phyloP scores from a whole-genome alignment of 2,329 filamentous ascomycete genomes.

The Setomelanomma holmii region DNA sequence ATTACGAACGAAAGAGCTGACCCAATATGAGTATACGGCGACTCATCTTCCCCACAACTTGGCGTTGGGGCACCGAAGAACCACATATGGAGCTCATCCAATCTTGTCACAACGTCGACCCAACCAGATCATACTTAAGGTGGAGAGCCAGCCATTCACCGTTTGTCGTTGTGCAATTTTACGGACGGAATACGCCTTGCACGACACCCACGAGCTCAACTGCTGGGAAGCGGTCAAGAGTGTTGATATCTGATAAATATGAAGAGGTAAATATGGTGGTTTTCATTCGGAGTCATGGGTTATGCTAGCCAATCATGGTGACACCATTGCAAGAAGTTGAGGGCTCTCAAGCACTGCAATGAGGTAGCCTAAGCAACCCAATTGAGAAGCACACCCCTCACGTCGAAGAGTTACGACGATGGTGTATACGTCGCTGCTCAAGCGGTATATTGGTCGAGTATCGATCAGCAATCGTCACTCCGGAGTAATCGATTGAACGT shows the following conservation, averaged over 20 bases:
- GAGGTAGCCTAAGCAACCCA: no score
- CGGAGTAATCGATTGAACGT: not conserved
- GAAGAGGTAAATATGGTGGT: not conserved
- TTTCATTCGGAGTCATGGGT: not conserved
- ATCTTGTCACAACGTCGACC: conserved; percentile 13
- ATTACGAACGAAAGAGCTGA: conserved; percentile 2
- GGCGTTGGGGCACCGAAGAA: conserved; percentile 15
- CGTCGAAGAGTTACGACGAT: not conserved
- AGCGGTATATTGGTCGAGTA: not conserved
- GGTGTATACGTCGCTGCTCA: not conserved
- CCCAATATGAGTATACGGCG: conserved; percentile 14
- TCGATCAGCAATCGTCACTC: not conserved
- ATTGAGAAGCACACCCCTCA: not conserved
- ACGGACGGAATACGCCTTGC: not conserved
- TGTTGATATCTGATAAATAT: not conserved
- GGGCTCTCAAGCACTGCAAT: not conserved
- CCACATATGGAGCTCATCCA: conserved; percentile 19
- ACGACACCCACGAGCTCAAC: not conserved
- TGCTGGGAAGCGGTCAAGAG: not conserved
- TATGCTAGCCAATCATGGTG: not conserved
- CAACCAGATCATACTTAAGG: conserved; percentile 1
- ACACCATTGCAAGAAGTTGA: not conserved
- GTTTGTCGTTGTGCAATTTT: not conserved
- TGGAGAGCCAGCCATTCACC: not conserved
- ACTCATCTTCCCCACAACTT: conserved; percentile 19